Conservation (phyloP, 208 protist genomes). For the Wallacemonas collosoma region DNA sequence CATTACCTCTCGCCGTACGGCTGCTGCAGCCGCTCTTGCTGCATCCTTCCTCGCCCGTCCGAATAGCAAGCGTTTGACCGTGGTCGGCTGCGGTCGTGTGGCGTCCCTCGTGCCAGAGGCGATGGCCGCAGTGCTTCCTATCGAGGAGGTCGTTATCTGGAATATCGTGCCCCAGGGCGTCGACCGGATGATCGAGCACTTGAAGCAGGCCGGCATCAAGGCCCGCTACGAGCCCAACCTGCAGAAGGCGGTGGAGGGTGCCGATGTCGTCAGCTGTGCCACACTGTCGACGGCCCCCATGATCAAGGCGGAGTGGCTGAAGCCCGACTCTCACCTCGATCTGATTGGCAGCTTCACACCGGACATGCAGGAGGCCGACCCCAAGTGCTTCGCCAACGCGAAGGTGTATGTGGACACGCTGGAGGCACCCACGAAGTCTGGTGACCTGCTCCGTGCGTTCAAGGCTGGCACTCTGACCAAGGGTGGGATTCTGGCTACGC, state of each 20-base stretch:
- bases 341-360: slow-evolving; percentile 18
- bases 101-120: slow-evolving; percentile 16
- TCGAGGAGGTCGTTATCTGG: slow-evolving; percentile 14
- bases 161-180: slow-evolving; percentile 7
- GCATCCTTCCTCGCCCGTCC: slow-evolving; percentile 16
- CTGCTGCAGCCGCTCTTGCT: slow-evolving; percentile 18
- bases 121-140: slow-evolving; percentile 6
- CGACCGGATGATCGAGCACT: not conserved
- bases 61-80: slow-evolving; percentile 4
- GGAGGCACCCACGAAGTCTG: slow-evolving; percentile 20
- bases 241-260: not conserved
- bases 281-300: slow-evolving; percentile 1
- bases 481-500: slow-evolving; percentile 3
- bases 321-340: slow-evolving; percentile 16
- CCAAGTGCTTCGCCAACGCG: slow-evolving; percentile 13
- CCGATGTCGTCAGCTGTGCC: slow-evolving; percentile 15
- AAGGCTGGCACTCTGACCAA: slow-evolving; percentile 23
- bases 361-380: slow-evolving; percentile 14
- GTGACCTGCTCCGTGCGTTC: slow-evolving; percentile 21
- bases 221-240: slow-evolving; percentile 8
- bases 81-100: slow-evolving; percentile 20
- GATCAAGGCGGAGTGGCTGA: slow-evolving; percentile 18
- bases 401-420: slow-evolving; percentile 14
- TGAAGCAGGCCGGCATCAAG: slow-evolving; percentile 4
- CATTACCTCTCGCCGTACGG: slow-evolving; percentile 19